Conservation (phyloP, 495 filamentous ascomycete species). For the Neurospora tetrasperma region DNA sequence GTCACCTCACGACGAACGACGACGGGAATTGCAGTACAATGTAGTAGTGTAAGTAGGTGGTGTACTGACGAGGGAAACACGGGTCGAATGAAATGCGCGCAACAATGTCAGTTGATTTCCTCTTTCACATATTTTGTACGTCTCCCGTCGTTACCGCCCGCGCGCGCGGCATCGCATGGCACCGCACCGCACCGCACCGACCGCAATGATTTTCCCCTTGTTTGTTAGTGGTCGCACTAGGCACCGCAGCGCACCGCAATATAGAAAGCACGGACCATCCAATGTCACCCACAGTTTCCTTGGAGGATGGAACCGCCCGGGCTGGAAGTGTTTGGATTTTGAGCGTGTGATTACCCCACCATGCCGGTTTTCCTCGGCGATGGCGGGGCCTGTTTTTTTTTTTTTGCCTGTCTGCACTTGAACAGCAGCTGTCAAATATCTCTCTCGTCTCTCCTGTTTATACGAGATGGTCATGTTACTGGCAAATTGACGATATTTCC, state of each 20-base stretch:
- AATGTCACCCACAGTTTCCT: not conserved
- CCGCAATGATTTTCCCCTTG: not conserved
- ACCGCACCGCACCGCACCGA: not conserved
- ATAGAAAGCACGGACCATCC: not conserved
- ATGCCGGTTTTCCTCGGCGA: not conserved
- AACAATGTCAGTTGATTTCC: not conserved
- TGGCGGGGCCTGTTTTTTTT: not conserved
- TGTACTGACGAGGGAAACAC: constrained; percentile 6
- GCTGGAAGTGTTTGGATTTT: not conserved
- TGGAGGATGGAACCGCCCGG: not conserved
- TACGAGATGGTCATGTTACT: not conserved
- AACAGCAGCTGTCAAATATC: not conserved
- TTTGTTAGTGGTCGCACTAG: not conserved
- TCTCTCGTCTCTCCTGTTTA: not conserved
- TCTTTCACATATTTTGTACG: not conserved
- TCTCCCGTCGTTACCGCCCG: not conserved
- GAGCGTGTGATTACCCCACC: constrained; percentile 1
- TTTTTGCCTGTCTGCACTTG: not conserved
- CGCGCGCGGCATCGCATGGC: not conserved
- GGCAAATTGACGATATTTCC: not conserved
- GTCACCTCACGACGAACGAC: not conserved
- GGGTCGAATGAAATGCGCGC: constrained; percentile 6
- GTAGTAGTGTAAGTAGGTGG: not conserved
- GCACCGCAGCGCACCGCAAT: not conserved
- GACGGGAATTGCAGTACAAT: not conserved